Conservation (phyloP, 805 yeast genomes). For the Millerozyma miso region DNA sequence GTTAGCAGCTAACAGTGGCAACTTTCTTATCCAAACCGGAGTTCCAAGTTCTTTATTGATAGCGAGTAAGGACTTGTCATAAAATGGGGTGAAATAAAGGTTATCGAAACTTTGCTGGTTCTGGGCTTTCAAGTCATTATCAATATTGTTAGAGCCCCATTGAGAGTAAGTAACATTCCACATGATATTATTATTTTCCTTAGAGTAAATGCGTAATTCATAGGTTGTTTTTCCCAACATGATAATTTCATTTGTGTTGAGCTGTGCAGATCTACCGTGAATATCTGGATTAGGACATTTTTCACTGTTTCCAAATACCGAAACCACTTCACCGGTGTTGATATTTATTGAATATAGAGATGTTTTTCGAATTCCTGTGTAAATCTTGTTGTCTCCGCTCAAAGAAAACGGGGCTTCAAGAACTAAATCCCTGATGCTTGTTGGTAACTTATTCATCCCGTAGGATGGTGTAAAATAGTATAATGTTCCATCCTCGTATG, state of each 20-base stretch:
- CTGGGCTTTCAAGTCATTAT: conserved; percentile 46
- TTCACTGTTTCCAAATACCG: conserved; percentile 55
- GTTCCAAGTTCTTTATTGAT: conserved; percentile 63
- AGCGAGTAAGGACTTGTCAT: conserved; percentile 75
- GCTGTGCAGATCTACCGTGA: conserved; percentile 10
- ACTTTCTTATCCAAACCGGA: conserved; percentile 73
- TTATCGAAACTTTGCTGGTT: conserved; percentile 60
- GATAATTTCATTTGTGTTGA: conserved; percentile 29
- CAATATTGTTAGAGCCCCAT: conserved; percentile 91
- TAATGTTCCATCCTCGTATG: conserved; percentile 76
- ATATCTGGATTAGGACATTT: conserved; percentile 33
- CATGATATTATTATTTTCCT: conserved; percentile 47
- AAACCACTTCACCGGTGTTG: conserved; percentile 65
- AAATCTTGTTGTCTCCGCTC: conserved; percentile 70
- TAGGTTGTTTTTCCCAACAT: conserved; percentile 70
- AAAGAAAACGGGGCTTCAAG: conserved; percentile 82
- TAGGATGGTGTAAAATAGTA: conserved; percentile 70
- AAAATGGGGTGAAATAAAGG: conserved; percentile 77
- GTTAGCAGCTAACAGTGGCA: conserved; percentile 68
- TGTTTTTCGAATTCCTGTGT: conserved; percentile 80
- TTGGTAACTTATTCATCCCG: conserved; percentile 80
- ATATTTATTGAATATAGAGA: conserved; percentile 72
- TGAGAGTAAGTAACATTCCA: conserved; percentile 86
- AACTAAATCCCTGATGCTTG: conserved; percentile 73
- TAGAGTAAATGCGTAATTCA: conserved; percentile 73